Percentiles rank a stretch among this genome's conserved stretches.
phyloP scores from a whole-genome alignment of 2,329 filamentous ascomycete species.

The Diaporthe citriasiana region DNA sequence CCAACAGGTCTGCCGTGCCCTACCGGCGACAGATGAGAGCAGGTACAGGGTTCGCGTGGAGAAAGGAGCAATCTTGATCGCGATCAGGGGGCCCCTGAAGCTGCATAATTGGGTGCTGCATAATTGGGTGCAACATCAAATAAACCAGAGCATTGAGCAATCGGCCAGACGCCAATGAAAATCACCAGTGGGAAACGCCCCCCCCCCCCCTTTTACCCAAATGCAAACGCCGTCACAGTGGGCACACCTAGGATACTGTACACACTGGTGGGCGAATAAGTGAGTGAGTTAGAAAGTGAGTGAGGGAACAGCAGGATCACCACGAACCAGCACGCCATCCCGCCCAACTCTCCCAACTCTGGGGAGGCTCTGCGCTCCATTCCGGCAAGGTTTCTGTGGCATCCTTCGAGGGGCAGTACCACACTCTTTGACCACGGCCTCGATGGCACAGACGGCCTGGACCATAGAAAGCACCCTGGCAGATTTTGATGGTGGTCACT shows the following conservation, averaged over 20 bases:
- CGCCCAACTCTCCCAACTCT: conserved; percentile 10
- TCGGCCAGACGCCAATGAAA: conserved; percentile 33
- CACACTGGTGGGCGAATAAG: not conserved
- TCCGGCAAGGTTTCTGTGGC: conserved; percentile 7
- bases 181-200: conserved; percentile 21
- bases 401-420: not conserved
- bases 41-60: conserved; percentile 1
- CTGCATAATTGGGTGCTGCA: conserved; percentile 26
- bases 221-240: conserved; percentile 30
- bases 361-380: conserved; percentile 33
- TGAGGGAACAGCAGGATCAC: not conserved
- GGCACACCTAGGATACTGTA: conserved; percentile 28
- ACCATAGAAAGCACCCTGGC: conserved; percentile 19
- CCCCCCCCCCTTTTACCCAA: not conserved
- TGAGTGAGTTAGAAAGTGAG: not conserved
- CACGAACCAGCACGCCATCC: not conserved
- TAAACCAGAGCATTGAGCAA: conserved; percentile 32
- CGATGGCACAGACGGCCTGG: conserved; percentile 21
- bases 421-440: conserved; percentile 15
- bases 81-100: conserved; percentile 33
- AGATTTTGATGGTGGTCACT: conserved; percentile 14
- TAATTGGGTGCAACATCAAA: conserved; percentile 27
- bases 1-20: conserved; percentile 9
- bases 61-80: conserved; percentile 36
- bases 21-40: not conserved